These are phyloP conservation scores for Puccinia coronata DNA, from an alignment of 1,284 basidiomycete genomes.

Conservation along the genomic window DNA sequence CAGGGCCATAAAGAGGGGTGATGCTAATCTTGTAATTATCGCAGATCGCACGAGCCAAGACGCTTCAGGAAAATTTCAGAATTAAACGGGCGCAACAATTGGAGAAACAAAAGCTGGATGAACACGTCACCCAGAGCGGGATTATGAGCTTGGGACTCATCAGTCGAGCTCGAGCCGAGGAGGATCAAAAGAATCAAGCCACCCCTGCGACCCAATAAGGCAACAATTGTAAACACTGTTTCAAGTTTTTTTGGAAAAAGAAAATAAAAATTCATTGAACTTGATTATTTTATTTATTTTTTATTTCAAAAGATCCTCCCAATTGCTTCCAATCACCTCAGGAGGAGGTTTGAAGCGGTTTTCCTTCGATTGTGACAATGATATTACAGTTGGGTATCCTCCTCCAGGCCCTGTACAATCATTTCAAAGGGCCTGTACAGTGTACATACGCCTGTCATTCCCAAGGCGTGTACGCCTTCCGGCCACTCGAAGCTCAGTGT, in stretches of 20 bases:
- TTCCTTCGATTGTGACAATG: no score
- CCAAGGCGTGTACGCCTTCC: no score
- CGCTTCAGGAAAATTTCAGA: conserved; percentile 72
- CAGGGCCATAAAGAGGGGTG: neutral
- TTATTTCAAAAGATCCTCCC: no score
- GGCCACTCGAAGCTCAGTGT: no score
- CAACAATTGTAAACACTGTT: neutral
- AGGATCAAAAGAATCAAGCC: conserved; percentile 28
- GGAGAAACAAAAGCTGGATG: conserved; percentile 24
- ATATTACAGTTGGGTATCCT: no score
- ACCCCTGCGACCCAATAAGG: neutral
- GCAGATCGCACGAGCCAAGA: conserved; percentile 73
- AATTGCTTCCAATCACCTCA: no score
- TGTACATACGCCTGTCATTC: no score
- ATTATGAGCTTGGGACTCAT: conserved; percentile 29
- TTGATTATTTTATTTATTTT: conserved; percentile 2
- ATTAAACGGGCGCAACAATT: conserved; percentile 64
- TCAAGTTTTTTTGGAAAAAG: neutral
- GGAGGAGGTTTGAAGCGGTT: no score
- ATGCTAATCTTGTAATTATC: neutral
- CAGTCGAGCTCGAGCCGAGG: conserved; percentile 26
- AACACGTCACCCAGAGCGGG: conserved; percentile 33
- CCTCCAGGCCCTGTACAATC: no score
- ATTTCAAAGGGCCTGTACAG: no score
- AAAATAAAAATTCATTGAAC: no score